phyloP scores from a whole-genome alignment of 2,329 filamentous ascomycete species.

The Huntiella savannae region DNA sequence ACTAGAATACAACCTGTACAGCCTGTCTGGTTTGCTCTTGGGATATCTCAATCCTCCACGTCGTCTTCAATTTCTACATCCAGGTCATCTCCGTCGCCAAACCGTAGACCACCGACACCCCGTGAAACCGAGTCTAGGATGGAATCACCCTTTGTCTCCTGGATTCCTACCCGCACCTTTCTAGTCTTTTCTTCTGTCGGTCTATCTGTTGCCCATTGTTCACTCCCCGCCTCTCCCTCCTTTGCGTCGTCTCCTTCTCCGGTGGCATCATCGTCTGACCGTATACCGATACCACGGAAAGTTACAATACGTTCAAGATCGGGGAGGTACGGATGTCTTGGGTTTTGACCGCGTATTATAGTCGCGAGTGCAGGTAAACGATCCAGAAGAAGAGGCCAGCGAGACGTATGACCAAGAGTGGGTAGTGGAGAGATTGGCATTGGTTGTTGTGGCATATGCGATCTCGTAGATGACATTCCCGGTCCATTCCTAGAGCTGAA shows the following conservation, averaged over 20 bases:
- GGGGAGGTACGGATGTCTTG: constrained; percentile 21
- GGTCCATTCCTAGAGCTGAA: constrained; percentile 29
- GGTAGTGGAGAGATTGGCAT: constrained; percentile 22
- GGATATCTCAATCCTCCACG: constrained; percentile 43
- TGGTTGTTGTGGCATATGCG: constrained; percentile 11
- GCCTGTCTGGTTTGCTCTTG: too few species aligned
- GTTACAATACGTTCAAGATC: constrained; percentile 50
- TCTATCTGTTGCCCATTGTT: constrained; percentile 39
- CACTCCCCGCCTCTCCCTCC: constrained; percentile 19
- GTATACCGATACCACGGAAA: constrained; percentile 39
- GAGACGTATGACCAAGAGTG: constrained; percentile 45
- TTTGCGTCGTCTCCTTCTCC: constrained; percentile 26
- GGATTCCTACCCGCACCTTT: constrained; percentile 25
- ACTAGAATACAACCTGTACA: neutral
- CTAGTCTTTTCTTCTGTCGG: constrained; percentile 35
- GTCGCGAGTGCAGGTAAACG: constrained; percentile 68
- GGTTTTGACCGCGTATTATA: constrained; percentile 29
- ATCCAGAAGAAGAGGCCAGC: constrained; percentile 61
- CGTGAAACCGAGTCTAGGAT: constrained; percentile 23
- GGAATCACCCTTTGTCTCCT: constrained; percentile 14
- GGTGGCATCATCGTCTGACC: constrained; percentile 22
- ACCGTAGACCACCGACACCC: constrained; percentile 42
- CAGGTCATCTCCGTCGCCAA: constrained; percentile 74
- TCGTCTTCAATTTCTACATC: constrained; percentile 56
- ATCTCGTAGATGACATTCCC: constrained; percentile 11